Evolutionary conservation across 164 flowering plant genomes (phyloP).

Genomic region (Hamamelis virginiana): DNA sequence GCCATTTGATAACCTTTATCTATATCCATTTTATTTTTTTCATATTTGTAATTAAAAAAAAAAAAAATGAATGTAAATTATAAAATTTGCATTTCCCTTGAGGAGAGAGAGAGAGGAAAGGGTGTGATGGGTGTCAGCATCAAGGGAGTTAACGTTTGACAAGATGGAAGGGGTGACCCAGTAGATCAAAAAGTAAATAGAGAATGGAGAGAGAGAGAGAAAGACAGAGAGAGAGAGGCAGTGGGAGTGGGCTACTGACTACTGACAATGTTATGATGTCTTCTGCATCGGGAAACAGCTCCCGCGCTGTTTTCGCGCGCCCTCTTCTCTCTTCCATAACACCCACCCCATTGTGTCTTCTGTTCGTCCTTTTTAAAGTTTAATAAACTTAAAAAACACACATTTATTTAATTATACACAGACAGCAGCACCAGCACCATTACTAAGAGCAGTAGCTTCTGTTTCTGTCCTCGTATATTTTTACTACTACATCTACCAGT

Average conservation of each 20-base stretch:
- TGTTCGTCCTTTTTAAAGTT: too few species aligned
- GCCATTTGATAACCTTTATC: too few species aligned
- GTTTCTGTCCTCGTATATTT: too few species aligned
- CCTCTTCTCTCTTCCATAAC: background rate
- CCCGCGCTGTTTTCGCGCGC: slow-evolving; percentile 76
- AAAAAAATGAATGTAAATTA: too few species aligned
- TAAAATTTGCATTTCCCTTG: too few species aligned
- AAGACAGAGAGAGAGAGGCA: background rate
- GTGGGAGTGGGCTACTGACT: background rate
- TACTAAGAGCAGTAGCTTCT: too few species aligned
- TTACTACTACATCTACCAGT: background rate
- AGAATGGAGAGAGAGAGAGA: background rate
- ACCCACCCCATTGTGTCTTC: background rate
- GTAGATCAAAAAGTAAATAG: background rate
- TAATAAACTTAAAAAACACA: too few species aligned
- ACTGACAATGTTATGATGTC: slow-evolving; percentile 10
- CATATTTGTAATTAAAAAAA: too few species aligned
- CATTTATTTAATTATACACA: too few species aligned
- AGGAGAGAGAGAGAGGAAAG: background rate
- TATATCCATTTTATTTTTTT: too few species aligned
- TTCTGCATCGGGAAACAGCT: slow-evolving; percentile 51
- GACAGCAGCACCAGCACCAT: too few species aligned
- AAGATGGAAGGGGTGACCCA: slow-evolving; percentile 17
- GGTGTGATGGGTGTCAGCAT: slow-evolving; percentile 1
- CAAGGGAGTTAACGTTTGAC: slow-evolving; percentile 27